These are phyloP conservation scores for Gracilaria domingensis DNA, from an alignment of 23 red algal genomes.

Conservation along the genomic window DNA sequence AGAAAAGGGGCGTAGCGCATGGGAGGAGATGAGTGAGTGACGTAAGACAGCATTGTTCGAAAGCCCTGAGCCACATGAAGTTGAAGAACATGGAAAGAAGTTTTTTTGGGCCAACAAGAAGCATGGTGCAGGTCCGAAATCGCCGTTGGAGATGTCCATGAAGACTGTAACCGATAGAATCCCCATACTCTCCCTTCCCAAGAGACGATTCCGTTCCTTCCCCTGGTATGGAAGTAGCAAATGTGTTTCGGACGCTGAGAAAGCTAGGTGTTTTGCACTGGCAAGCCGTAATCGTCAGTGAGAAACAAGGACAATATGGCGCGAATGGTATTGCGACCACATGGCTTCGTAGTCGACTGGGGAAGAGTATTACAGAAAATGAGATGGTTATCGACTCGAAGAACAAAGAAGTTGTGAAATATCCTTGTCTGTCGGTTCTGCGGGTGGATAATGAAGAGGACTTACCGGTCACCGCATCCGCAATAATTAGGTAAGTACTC, in stretches of 20 bases:
- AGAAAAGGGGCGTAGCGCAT: background rate
- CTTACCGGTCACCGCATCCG: background rate
- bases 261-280: background rate
- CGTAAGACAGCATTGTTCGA: background rate
- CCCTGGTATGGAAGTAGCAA: background rate
- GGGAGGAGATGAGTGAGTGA: background rate
- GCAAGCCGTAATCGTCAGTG: conserved; percentile 1
- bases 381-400: background rate
- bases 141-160: background rate
- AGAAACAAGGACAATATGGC: background rate
- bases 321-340: background rate
- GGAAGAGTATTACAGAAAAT: background rate
- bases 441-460: background rate
- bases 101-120: background rate
- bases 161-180: conserved; percentile 15
- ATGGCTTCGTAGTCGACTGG: conserved; percentile 18
- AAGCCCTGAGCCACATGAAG: background rate
- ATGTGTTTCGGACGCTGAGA: background rate
- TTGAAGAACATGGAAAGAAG: background rate
- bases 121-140: no score
- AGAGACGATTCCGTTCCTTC: background rate
- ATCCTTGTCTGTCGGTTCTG: background rate
- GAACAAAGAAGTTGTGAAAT: background rate
- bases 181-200: background rate
- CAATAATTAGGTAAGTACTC: no score